Evolutionary conservation across 768 basidiomycete genomes (phyloP), one percentile per base, ranked within the genome.

Genomic region (Mycena chlorophos): DNA sequence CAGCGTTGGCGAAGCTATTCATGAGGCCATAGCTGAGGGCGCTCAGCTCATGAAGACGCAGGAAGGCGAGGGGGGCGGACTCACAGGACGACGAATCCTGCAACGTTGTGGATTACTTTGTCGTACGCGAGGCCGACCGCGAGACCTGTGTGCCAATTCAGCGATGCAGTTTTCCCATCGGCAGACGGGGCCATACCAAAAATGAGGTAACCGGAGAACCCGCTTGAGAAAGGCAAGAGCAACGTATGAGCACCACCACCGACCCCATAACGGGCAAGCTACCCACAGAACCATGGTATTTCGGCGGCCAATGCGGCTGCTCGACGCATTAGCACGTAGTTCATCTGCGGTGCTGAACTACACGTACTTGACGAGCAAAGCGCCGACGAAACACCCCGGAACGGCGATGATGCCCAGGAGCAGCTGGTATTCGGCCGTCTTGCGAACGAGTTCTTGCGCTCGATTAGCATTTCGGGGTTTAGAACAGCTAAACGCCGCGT

Each of bases 381-480:
- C 78, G 31, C 79, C 79, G 6, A 80, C 73, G 38, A 83, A 74
- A 54, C 82, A 74, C 48, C 87, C 88, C 19, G 87, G 87, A 14
- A 89, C 69, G 1, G 86, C 77, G 52, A 88, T 77, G 13, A 78
- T 63, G 19, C 82, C 82, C 4, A 88, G 76, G 2, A 88, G 73
- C n/a, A 88, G 77, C 62, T 87, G 86, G 75, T 79, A 88, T 66
- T 88, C 86, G 2, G 86, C 86, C 2, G 81, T 89, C 46, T 55
- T 60, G 23, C 58, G 58, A 20, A 60, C 46, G 16, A 60, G 54
- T 53, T 68, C 57, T 60, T 50, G n/a, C 4, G 31, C 12, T n/a
- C 45, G 26, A 26, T 27, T 8, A 46, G 20, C 20, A 16, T n/a
- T n/a, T n/a, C n/a, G n/a, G n/a, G n/a, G n/a, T n/a, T n/a, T n/a